Evolutionary conservation across 257 asterid species (phyloP), one percentile per base, ranked within the genome.

Genomic region (Solanum pinnatisectum): DNA sequence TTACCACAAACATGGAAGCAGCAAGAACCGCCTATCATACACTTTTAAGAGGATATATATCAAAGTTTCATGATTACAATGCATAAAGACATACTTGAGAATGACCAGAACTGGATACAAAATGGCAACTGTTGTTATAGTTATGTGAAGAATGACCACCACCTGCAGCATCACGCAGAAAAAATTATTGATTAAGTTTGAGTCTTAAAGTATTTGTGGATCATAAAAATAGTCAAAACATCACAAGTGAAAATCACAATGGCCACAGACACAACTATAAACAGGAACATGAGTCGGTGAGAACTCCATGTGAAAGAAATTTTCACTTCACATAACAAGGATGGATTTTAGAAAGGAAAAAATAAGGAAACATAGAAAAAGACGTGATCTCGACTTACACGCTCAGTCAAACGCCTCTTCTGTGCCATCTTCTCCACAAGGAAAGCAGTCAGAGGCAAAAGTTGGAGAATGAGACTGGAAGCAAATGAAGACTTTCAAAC

Each of bases 41-140:
- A 37, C 88, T 60, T 85, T 33, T 37, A 44, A 87, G 85, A 72
- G 86, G 88, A 88, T 37, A 82, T 49, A 72, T 46, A 73, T 86
- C 49, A 46, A 71, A 73, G 25, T 27, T 86, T 73, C 84, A 86
- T 39, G 83, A 73, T 27, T 86, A 32, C 6, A 86, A 27, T 18
- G 40, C 85, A 81, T 81, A 46, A 81, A 49, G 10, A 93, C 93
- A 87, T 86, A 97, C 99, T 96, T 93, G 83, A 97, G 95, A 91
- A 96, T 97, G 90, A 97, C 97, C 84, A 94, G 71, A 90, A 97
- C 94, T 15, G 99, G 99, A 92, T 94, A 97, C 89, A 97, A 44
- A 89, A 97, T 88, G 77, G 90, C 92, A 35, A 92, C 88, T 73
- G 98, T 91, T 33, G 98, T 93, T 87, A 96, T 93, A 82, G 92